A percentile compares a stretch with the other conserved stretches of the same genome.
Conservation (phyloP, 805 yeast genomes). For the Torulaspora maleeae region DNA sequence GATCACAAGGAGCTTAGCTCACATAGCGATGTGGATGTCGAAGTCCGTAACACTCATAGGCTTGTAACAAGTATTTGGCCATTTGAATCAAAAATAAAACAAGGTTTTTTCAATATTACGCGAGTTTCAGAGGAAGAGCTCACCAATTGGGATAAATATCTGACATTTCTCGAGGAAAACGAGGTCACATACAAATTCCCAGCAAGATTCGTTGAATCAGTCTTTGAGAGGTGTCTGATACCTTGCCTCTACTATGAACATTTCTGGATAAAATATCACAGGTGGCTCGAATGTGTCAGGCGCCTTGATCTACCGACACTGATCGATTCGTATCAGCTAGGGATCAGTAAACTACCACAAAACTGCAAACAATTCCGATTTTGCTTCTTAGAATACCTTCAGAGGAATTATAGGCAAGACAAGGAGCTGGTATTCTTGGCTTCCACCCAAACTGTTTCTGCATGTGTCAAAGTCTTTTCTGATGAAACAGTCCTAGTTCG, state of each 20-base stretch:
- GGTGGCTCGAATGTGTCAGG: conserved; percentile 42
- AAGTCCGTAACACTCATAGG: conserved; percentile 46
- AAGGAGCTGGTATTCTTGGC: conserved; percentile 13
- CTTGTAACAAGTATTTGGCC: conserved; percentile 62
- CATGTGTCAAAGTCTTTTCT: conserved; percentile 18
- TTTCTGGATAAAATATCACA: conserved; percentile 65
- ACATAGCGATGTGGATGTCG: conserved; percentile 35
- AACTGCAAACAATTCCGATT: conserved; percentile 17
- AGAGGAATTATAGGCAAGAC: conserved; percentile 11
- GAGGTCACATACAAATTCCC: conserved; percentile 27
- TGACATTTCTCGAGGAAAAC: conserved; percentile 47
- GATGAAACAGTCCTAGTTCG: conserved; percentile 16
- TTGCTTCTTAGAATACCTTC: conserved; percentile 21
- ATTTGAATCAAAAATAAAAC: conserved; percentile 61
- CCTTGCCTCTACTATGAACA: conserved; percentile 57
- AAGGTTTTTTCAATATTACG: conserved; percentile 51
- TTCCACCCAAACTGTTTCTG: conserved; percentile 15
- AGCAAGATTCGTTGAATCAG: conserved; percentile 36
- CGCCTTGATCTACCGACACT: conserved; percentile 33
- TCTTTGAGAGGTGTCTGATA: conserved; percentile 70
- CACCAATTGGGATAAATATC: conserved; percentile 57
- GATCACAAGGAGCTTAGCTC: conserved; percentile 6
- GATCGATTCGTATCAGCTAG: conserved; percentile 48
- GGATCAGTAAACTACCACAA: conserved; percentile 41
- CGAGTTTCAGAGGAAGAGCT: conserved; percentile 43